phyloP scores from a whole-genome alignment of 495 filamentous ascomycete species.

The Daldinia caldariorum region DNA sequence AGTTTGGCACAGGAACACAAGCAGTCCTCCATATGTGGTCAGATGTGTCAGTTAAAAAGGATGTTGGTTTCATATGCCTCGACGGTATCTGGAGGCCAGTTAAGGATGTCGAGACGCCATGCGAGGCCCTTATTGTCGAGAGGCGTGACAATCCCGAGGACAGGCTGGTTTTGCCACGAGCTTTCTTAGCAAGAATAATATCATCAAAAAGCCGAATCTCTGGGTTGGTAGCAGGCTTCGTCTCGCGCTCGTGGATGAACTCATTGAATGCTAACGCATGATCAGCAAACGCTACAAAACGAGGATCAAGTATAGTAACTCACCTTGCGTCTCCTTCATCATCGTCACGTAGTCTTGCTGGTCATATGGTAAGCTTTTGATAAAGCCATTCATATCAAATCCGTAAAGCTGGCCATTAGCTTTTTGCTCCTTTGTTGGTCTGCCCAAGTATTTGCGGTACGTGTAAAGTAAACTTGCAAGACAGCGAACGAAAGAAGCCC shows the following conservation, averaged over 20 bases:
- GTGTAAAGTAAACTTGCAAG: constrained; percentile 96
- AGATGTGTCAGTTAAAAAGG: constrained; percentile 83
- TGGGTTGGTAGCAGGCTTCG: constrained; percentile 64
- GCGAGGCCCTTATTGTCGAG: constrained; percentile 58
- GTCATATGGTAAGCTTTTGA: constrained; percentile 88
- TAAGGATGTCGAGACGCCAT: constrained; percentile 53
- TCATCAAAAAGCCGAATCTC: constrained; percentile 91
- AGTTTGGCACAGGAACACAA: constrained; percentile 77
- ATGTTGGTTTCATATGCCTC: constrained; percentile 59
- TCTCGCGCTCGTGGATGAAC: constrained; percentile 93
- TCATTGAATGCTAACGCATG: constrained; percentile 82
- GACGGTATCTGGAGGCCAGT: constrained; percentile 45
- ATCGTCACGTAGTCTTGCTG: constrained; percentile 88
- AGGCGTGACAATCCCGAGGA: constrained; percentile 64
- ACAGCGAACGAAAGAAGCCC: constrained; percentile 92
- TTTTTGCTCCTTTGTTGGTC: constrained; percentile 83
- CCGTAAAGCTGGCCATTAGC: constrained; percentile 85
- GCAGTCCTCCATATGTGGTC: constrained; percentile 95
- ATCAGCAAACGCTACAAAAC: constrained; percentile 26
- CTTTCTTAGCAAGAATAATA: constrained; percentile 92
- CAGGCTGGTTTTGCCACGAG: constrained; percentile 71
- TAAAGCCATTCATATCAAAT: constrained; percentile 94
- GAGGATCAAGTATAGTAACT: neutral
- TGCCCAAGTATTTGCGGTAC: constrained; percentile 83
- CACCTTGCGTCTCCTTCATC: constrained; percentile 94